Evolutionary conservation across 2,329 filamentous ascomycete species (phyloP).

Genomic region (Trichoderma koningiopsis): DNA sequence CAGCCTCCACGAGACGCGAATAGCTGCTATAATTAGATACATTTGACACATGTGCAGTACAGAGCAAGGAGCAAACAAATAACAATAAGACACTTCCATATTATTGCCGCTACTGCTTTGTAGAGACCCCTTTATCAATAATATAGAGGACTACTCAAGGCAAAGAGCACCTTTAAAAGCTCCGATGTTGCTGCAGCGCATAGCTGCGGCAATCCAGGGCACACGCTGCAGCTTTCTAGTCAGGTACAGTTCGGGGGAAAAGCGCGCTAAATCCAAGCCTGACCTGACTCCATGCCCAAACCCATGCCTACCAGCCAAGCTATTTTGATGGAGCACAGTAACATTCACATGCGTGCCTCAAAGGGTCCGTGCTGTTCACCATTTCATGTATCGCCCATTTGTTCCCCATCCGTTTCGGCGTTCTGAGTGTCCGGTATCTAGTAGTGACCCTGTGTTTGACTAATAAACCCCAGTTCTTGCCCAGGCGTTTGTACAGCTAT

Average conservation of each 20-base stretch:
- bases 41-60: neutral
- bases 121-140: neutral
- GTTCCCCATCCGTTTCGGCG: neutral
- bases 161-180: neutral
- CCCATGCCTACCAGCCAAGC: neutral
- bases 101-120: neutral
- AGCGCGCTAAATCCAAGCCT: conserved; percentile 4
- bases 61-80: neutral
- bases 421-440: neutral
- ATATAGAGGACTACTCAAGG: neutral
- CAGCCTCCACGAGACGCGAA: neutral
- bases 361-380: neutral
- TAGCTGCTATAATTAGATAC: conserved; percentile 5
- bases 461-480: neutral
- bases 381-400: neutral
- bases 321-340: neutral
- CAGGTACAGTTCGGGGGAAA: neutral
- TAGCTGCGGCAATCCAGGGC: neutral
- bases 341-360: neutral
- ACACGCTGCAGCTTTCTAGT: neutral
- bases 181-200: neutral
- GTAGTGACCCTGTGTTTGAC: neutral
- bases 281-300: neutral
- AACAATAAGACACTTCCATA: neutral
- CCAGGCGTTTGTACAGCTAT: neutral